Evolutionary conservation across 345 rosid genomes (phyloP), one percentile per base, ranked within the genome.

Genomic region (Passiflora organensis): DNA sequence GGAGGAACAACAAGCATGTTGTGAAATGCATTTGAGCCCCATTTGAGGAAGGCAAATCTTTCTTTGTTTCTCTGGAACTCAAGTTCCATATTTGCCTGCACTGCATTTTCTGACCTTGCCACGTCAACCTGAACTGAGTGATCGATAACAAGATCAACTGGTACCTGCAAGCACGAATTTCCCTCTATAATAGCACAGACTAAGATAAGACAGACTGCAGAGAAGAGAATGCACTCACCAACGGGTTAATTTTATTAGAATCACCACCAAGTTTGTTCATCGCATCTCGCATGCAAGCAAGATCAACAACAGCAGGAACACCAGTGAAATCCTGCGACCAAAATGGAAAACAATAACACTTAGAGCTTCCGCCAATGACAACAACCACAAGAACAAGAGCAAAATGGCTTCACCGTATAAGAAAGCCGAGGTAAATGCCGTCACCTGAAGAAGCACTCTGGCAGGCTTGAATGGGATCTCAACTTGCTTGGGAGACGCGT

Each of bases 1-100:
- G 97, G 95, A 56, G 95, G 97, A 54, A 86, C 94, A 66, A 90
- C 97, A 69, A 90, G 94, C 97, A 90, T 87, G 70, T 87, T 90
- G 59, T 81, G 65, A 45, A 90, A 90, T 15, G 94, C 97, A 59
- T 68, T 90, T 46, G 97, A 90, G 55, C 97, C 97, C 97, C 95
- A 90, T 65, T 87, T 87, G 67, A 90, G 95, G 69, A 90, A 90
- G 50, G 80, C 85, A 75, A 90, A 90, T 76, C 97, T 81, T 72
- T 90, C 97, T 59, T 78, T 81, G 80, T 90, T 90, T 49, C 97
- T 66, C 49, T 67, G 74, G 65, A 90, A 90, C 64, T 90, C 97
- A 51, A 86, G 77, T 67, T 90, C 94, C 97, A 90, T 90, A 58
- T 87, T 90, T 47, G 89, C 90, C 77, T 81, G 94, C 68, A 87